Conservation (phyloP, 73 alveolate genomes). For the Tetrahymena elliotti region DNA sequence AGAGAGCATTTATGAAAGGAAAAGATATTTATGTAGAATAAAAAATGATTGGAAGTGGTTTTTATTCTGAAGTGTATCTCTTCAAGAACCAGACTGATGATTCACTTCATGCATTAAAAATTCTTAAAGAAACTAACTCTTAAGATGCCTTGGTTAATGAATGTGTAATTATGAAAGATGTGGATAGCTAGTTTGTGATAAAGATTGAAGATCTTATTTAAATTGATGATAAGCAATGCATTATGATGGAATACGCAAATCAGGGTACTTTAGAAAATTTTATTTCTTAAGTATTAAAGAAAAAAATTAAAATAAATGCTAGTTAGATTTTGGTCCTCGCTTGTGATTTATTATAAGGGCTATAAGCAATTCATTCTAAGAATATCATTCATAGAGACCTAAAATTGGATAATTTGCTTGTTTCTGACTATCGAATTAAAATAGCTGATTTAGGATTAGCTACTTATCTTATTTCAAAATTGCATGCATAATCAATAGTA, state of each 20-base stretch:
- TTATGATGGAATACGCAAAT: neutral
- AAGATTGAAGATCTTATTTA: neutral
- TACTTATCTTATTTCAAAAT: neutral
- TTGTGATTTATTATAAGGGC: neutral
- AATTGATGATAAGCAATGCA: neutral
- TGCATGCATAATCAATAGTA: neutral
- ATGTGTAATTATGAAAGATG: neutral
- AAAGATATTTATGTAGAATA: neutral
- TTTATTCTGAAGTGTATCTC: neutral
- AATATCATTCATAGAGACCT: neutral
- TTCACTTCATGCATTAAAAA: neutral
- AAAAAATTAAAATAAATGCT: neutral
- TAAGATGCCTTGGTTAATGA: neutral
- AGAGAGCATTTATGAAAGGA: neutral
- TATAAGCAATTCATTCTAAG: neutral
- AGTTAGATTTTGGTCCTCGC: neutral
- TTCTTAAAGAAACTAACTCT: neutral
- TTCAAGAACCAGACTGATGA: neutral
- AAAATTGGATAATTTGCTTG: neutral
- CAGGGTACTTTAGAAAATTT: neutral
- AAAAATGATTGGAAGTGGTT: neutral
- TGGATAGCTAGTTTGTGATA: neutral
- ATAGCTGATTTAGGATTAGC: neutral
- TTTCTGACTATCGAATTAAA: neutral
- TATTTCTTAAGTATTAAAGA: too few relatives aligned